Conservation (phyloP, 1,139 yeast genomes). For the Debaryomyces sp. region DNA sequence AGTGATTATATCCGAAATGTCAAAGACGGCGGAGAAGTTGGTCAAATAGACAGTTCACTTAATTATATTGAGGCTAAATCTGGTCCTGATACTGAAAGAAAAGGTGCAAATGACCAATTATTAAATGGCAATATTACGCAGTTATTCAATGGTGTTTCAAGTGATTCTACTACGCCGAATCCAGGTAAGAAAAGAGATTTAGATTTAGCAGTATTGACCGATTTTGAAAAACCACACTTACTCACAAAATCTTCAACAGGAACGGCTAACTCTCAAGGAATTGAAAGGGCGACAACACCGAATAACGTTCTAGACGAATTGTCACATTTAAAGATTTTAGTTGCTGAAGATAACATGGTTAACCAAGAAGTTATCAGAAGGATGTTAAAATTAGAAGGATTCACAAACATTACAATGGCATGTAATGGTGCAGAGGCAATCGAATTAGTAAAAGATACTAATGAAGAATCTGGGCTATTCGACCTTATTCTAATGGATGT, state of each 20-base stretch:
- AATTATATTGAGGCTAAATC: background rate
- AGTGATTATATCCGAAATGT: background rate
- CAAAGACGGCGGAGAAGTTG: background rate
- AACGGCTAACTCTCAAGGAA: constrained; percentile 49
- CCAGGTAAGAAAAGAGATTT: background rate
- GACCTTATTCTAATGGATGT: constrained; percentile 93
- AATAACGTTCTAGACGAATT: constrained; percentile 31
- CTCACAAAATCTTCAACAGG: constrained; percentile 58
- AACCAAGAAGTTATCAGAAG: constrained; percentile 89
- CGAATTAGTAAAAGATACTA: constrained; percentile 56
- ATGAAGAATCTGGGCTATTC: constrained; percentile 43
- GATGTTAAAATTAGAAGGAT: constrained; percentile 82
- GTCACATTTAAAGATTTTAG: constrained; percentile 58
- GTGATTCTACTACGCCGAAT: background rate
- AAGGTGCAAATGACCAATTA: background rate
- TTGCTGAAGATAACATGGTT: constrained; percentile 93
- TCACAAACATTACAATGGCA: constrained; percentile 70
- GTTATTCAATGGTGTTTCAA: background rate
- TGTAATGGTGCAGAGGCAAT: constrained; percentile 91
- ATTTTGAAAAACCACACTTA: constrained; percentile 48
- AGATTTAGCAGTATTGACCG: constrained; percentile 9
- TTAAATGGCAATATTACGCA: background rate
- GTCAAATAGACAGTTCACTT: background rate
- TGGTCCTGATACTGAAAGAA: background rate
- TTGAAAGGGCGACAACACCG: constrained; percentile 18